Percentiles rank a stretch among this genome's conserved stretches.
Conservation (phyloP, 192 early-diverging fungal species). For the Coemansia sp. region DNA sequence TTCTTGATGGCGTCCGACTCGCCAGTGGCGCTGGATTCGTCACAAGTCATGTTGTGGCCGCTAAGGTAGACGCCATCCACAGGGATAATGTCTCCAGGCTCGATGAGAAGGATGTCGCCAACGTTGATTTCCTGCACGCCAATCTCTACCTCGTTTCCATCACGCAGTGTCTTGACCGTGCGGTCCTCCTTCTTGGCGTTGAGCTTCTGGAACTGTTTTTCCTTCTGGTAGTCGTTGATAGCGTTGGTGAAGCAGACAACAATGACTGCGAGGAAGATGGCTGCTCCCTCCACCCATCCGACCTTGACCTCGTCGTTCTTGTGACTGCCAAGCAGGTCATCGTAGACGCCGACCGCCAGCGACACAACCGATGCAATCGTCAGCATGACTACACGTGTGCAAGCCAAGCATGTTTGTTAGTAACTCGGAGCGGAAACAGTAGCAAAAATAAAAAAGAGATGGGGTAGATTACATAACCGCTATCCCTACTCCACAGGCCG, state of each 20-base stretch:
- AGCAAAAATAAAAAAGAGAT: background rate
- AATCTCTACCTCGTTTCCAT: constrained; percentile 70
- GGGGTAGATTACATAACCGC: background rate
- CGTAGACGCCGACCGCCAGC: constrained; percentile 81
- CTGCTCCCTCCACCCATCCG: constrained; percentile 78
- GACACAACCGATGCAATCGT: constrained; percentile 81
- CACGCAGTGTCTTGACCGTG: constrained; percentile 69
- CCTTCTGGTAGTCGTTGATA: constrained; percentile 90
- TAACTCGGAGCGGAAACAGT: background rate
- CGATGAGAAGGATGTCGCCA: constrained; percentile 83
- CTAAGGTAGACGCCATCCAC: constrained; percentile 85
- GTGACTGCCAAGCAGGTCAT: constrained; percentile 66
- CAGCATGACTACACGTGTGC: constrained; percentile 64
- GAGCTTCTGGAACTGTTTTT: constrained; percentile 81
- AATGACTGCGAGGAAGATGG: constrained; percentile 79
- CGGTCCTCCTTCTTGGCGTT: constrained; percentile 86
- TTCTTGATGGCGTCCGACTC: constrained; percentile 91
- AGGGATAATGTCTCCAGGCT: constrained; percentile 83
- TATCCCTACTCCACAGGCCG: background rate
- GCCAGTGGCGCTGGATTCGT: constrained; percentile 92
- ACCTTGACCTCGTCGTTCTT: constrained; percentile 67
- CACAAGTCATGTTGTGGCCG: constrained; percentile 76
- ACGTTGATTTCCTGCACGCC: constrained; percentile 79
- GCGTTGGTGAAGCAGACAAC: constrained; percentile 89
- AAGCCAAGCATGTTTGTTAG: constrained; percentile 9